Evolutionary conservation across 2,329 filamentous ascomycete genomes (phyloP), one percentile per base, ranked within the genome.

Genomic region (Curvularia sp.): DNA sequence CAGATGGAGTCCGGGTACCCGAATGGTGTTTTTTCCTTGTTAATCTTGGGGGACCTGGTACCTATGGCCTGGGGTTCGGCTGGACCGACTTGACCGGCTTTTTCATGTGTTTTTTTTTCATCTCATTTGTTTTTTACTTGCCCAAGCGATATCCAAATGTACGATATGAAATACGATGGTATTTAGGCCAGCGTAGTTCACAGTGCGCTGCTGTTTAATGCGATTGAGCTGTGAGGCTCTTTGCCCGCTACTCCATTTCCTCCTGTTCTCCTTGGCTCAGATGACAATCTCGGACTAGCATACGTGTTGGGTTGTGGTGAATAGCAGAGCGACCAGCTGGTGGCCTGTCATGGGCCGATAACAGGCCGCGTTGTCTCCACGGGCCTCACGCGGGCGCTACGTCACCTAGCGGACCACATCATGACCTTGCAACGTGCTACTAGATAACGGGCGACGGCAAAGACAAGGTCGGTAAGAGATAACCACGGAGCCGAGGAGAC

Each of bases 71-170:
- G 47, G 55, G 55, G 51, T 57, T 65, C 66, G 66, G 66, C 66
- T 56, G 66, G 66, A 62, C 66, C 66, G 66, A 65, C 22, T 47
- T 47, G 26, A 30, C 28, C n/a, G 44, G 9, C 20, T 47, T 22
- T 49, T 20, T 48, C 53, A 42, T 48, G 42, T 63, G 20, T 55
- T 49, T 58, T 54, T 47, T 38, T 51, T 55, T 38, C 31, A 42
- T 41, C 26, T 51, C 15, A n/a, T 44, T 53, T 43, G 10, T 44
- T 30, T 26, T 47, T 47, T 44, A 33, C 18, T 52, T 55, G 24
- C 39, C 52, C 18, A 39, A 54, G 51, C 56, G 55, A 60, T 58
- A 58, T 58, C 44, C 51, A 31, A 38, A 48, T 63, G 62, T 67
- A 65, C 53, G 63, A 64, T 62, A 49, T n/a, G 47, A 33, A 38